Conservation (phyloP, 257 asterid genomes). For the Primulina eburnea region DNA sequence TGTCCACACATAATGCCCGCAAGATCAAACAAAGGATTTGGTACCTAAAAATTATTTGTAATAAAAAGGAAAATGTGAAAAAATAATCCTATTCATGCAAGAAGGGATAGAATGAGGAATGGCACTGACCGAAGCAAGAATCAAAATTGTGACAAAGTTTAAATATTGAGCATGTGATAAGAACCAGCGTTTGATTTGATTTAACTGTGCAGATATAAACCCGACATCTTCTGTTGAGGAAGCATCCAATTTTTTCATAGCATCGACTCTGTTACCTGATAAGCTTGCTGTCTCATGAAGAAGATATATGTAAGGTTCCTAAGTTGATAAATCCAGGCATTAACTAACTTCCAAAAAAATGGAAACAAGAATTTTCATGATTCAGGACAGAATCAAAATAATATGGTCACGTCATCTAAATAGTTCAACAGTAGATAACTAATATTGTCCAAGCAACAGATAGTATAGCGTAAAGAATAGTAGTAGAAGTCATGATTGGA, state of each 20-base stretch:
- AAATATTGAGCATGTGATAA: slow-evolving; percentile 69
- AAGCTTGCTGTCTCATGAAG: slow-evolving; percentile 51
- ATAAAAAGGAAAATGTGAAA: neutral
- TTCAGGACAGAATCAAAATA: slow-evolving; percentile 2
- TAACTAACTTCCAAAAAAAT: neutral
- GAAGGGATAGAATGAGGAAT: neutral
- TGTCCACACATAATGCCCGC: slow-evolving; percentile 99
- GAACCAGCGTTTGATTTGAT: slow-evolving; percentile 59
- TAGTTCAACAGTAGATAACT: neutral
- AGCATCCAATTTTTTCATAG: slow-evolving; percentile 55
- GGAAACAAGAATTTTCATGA: neutral
- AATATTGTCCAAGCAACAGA: neutral
- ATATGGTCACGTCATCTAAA: slow-evolving; percentile 1
- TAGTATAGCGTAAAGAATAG: neutral
- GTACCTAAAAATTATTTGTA: slow-evolving; percentile 50
- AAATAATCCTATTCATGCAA: slow-evolving; percentile 3
- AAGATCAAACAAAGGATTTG: slow-evolving; percentile 93
- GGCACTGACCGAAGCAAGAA: slow-evolving; percentile 79
- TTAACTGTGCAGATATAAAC: slow-evolving; percentile 37
- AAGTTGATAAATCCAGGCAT: neutral
- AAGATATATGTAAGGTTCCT: slow-evolving; percentile 15
- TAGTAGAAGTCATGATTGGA: neutral
- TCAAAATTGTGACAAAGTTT: slow-evolving; percentile 65
- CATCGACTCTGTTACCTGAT: slow-evolving; percentile 57
- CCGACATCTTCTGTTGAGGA: slow-evolving; percentile 45